These are phyloP conservation scores for Dovyalis caffra DNA, from an alignment of 345 rosid species.

Conservation along the genomic window DNA sequence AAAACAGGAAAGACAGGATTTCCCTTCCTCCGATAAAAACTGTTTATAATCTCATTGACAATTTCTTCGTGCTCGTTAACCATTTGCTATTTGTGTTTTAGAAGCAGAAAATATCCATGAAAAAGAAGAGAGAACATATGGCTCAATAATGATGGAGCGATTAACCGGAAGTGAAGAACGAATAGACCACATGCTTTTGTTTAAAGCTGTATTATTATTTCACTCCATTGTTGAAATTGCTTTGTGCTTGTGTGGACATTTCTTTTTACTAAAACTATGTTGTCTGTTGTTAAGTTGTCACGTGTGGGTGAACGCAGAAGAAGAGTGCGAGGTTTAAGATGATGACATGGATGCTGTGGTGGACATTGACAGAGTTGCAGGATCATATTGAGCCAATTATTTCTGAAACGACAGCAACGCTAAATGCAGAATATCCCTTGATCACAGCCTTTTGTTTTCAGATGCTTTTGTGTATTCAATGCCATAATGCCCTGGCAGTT, in stretches of 20 bases:
- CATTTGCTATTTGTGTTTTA: not conserved
- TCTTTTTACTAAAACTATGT: not conserved
- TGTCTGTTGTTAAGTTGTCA: not conserved
- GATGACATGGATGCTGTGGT: too few relatives aligned
- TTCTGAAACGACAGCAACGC: too few relatives aligned
- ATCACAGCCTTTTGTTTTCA: too few relatives aligned
- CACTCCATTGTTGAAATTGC: not conserved
- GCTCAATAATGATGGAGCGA: slow-evolving; percentile 79
- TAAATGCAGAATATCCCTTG: too few relatives aligned
- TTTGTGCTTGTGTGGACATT: not conserved
- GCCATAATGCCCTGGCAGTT: too few relatives aligned
- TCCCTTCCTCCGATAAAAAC: not conserved
- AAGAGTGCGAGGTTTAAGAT: too few relatives aligned
- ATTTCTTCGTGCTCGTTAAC: slow-evolving; percentile 28
- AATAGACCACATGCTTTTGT: slow-evolving; percentile 57
- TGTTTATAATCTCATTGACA: not conserved
- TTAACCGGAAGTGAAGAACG: slow-evolving; percentile 79
- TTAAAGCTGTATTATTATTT: not conserved
- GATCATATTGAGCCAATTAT: too few relatives aligned
- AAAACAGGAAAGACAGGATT: not conserved
- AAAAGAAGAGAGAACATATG: slow-evolving; percentile 64
- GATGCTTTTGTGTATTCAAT: too few relatives aligned
- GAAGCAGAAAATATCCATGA: slow-evolving; percentile 42
- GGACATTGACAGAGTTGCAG: too few relatives aligned
- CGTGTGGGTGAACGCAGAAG: not conserved